Evolutionary conservation across 805 yeast genomes (phyloP), one percentile per base, ranked within the genome.

Genomic region (Starmerella lactis-condensi): DNA sequence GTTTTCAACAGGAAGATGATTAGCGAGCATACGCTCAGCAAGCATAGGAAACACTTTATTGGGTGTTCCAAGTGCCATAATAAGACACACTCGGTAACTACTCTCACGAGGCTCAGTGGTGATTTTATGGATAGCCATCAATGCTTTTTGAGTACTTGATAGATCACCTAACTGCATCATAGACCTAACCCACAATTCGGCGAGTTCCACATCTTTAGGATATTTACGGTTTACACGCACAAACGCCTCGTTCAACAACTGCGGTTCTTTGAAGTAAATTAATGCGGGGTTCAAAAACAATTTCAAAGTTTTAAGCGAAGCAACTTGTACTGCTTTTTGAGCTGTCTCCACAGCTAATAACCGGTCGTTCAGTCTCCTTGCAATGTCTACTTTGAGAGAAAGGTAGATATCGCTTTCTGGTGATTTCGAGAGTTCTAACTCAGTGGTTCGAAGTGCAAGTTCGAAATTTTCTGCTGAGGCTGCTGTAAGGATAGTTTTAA

Each of bases 401-500:
- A 35, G 54, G 28, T 65, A 67, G 40, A 65, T 69, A 5, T 69
- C 59, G 19, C 66, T 58, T 18, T 65, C 61, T 2, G 92, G 89
- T 30, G 56, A 57, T 45, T 66, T 65, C 28, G 58, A 56, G 33
- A 68, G 50, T 43, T 69, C 65, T 32, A 61, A 54, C 30, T 58
- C 51, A 10, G 72, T 49, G 28, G 65, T 56, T 13, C 58, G 54
- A 41, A 60, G 54, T 2, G 85, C 85, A 31, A 55, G 51, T 26
- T 60, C 58, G 47, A 53, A 72, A 6, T 69, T 62, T 2, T 74
- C 72, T 15, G 56, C 57, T 17, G 64, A 62, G 22, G 72, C 60
- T 23, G 70, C 66, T 10, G 52, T 47, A 3, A 40, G 22, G 8
- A 41, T 40, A 5, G 18, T 30, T 12, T 17, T 14, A 24, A 21